These are phyloP conservation scores for Gleditsia sinensis DNA, from an alignment of 306 rosid species.

Conservation along the genomic window DNA sequence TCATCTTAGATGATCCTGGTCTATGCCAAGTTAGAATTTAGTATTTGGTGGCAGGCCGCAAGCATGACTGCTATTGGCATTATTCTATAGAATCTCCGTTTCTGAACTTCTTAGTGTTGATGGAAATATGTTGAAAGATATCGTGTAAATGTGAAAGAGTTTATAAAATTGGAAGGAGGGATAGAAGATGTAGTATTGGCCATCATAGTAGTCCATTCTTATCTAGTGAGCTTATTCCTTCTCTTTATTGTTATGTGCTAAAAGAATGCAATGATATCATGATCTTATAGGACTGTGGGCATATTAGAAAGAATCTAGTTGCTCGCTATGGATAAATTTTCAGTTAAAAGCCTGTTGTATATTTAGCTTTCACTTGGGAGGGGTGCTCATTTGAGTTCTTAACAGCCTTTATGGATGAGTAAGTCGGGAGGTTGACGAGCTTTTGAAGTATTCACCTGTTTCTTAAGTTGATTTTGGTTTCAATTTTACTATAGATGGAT, in stretches of 20 bases:
- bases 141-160: neutral
- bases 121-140: neutral
- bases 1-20: conserved; percentile 27
- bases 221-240: neutral
- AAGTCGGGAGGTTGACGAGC: neutral
- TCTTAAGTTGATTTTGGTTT: neutral
- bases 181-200: neutral
- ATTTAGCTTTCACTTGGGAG: neutral
- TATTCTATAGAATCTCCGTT: neutral
- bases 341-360: neutral
- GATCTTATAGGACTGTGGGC: neutral
- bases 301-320: conserved; percentile 5
- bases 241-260: no score
- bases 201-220: no score
- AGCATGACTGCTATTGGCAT: neutral
- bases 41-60: neutral
- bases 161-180: neutral
- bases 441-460: neutral
- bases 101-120: neutral
- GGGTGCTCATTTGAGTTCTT: neutral
- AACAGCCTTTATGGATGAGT: neutral
- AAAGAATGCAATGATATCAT: neutral
- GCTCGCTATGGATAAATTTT: conserved; percentile 6
- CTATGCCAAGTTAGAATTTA: neutral
- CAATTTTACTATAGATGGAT: neutral